Evolutionary conservation across 2,329 filamentous ascomycete genomes (phyloP), one percentile per base, ranked within the genome.

Genomic region (Trichoderma afroharzianum): DNA sequence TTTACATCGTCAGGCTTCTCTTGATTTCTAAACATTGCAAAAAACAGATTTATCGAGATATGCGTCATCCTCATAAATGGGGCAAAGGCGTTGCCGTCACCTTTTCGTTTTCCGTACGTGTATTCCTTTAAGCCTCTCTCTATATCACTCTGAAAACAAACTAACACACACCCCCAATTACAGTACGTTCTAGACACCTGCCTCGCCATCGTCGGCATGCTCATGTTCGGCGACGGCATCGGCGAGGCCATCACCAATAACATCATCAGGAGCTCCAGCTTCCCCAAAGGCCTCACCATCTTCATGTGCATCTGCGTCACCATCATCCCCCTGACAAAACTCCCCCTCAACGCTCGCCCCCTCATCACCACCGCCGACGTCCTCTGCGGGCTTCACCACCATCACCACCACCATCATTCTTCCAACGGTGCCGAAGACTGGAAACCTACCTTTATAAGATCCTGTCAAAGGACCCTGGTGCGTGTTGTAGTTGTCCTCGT

Each of bases 181-280:
- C 70, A 92, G 89, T 95, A 93, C 79, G 78, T 93, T 24, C 87
- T 98, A 14, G 95, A 98, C 80, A 86, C 91, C 30, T 88, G 90
- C 59, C 94, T 97, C 79, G 95, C 94, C 30, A 88, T 96, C 58
- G 88, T 93, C 12, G 95, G 96, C 50, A 88, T 96, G 71, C 86
- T 98, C 74, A 98, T 99, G 95, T 99, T 98, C 80, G 95, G 95
- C 73, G 93, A 97, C 75, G 87, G 84, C n/a, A 93, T 97, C 68
- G 88, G 87, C 71, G 95, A 97, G 74, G 94, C 97, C 80, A 91
- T 98, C 79, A 98, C 96, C 0, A 92, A 92, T 77, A 98, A 97
- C 82, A 91, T 99, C 72, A 88, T 98, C 74, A 85, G 87, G 67
- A 92, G 90, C 1, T 81, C 86, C 6, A 91, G 91, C 68, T 98